Evolutionary conservation across 2,329 filamentous ascomycete genomes (phyloP).

Genomic region (Claviceps digitariae): DNA sequence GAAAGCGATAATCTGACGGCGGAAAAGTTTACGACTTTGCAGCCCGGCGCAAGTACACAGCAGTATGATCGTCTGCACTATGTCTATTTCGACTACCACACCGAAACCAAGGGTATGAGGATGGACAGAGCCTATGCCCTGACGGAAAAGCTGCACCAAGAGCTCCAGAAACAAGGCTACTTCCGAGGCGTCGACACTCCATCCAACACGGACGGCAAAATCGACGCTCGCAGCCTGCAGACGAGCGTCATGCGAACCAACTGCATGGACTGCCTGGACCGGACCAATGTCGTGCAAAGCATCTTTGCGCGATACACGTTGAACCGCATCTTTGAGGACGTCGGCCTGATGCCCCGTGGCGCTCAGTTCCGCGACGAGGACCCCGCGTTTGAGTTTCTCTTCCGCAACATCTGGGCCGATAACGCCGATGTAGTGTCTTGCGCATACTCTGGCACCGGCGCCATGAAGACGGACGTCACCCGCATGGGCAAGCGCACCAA

Average conservation of each 20-base stretch:
- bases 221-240: constrained; percentile 73
- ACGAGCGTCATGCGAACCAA: constrained; percentile 90
- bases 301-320: constrained; percentile 87
- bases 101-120: constrained; percentile 86
- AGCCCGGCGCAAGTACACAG: constrained; percentile 43
- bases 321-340: constrained; percentile 75
- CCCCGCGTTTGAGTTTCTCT: constrained; percentile 70
- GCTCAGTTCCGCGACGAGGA: constrained; percentile 67
- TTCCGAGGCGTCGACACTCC: constrained; percentile 86
- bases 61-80: constrained; percentile 82
- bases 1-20: constrained; percentile 52
- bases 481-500: constrained; percentile 84
- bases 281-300: constrained; percentile 95
- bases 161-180: constrained; percentile 69
- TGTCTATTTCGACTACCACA: constrained; percentile 97
- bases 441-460: constrained; percentile 89
- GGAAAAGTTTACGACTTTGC: constrained; percentile 72
- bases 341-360: constrained; percentile 64
- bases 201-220: constrained; percentile 50
- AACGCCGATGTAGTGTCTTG: constrained; percentile 92
- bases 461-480: constrained; percentile 96
- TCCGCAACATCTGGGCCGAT: constrained; percentile 97
- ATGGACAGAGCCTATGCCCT: constrained; percentile 87
- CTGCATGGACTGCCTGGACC: constrained; percentile 98
- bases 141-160: constrained; percentile 66